Evolutionary conservation across 2,329 filamentous ascomycete genomes (phyloP).

Genomic region (Pyrenochaeta sp.): DNA sequence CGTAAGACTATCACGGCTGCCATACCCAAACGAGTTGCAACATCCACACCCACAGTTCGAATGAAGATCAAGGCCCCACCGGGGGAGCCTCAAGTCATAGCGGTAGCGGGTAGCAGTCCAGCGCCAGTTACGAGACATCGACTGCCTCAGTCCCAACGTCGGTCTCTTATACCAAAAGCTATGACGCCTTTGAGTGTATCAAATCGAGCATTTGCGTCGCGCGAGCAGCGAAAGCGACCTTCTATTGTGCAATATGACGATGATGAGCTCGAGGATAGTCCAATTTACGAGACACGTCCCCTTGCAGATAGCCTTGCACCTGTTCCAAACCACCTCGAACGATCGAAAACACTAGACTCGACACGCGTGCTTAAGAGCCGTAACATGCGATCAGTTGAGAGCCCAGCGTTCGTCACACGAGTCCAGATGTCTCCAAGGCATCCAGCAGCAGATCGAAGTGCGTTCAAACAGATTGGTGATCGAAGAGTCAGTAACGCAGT

Average conservation of each 20-base stretch:
- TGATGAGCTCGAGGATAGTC: slow-evolving; percentile 6
- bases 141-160: slow-evolving; percentile 17
- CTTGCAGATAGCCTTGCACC: slow-evolving; percentile 31
- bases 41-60: background rate
- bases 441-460: slow-evolving; percentile 26
- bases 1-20: slow-evolving; percentile 7
- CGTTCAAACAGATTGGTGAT: slow-evolving; percentile 27
- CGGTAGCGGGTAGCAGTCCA: slow-evolving; percentile 20
- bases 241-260: slow-evolving; percentile 19
- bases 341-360: slow-evolving; percentile 25
- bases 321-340: slow-evolving; percentile 34
- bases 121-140: slow-evolving; percentile 24
- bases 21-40: slow-evolving; percentile 2
- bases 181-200: slow-evolving; percentile 5
- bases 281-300: slow-evolving; percentile 7
- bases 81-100: slow-evolving; percentile 8
- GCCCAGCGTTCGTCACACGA: slow-evolving; percentile 23
- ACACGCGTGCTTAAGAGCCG: slow-evolving; percentile 10
- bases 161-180: slow-evolving; percentile 10
- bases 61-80: slow-evolving; percentile 14
- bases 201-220: slow-evolving; percentile 8
- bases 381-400: slow-evolving; percentile 10
- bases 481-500: slow-evolving; percentile 44
- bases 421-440: slow-evolving; percentile 32
- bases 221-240: slow-evolving; percentile 20